Conservation (phyloP, 805 yeast species). For the Cyberlindnera nakhonratchasimensis region DNA sequence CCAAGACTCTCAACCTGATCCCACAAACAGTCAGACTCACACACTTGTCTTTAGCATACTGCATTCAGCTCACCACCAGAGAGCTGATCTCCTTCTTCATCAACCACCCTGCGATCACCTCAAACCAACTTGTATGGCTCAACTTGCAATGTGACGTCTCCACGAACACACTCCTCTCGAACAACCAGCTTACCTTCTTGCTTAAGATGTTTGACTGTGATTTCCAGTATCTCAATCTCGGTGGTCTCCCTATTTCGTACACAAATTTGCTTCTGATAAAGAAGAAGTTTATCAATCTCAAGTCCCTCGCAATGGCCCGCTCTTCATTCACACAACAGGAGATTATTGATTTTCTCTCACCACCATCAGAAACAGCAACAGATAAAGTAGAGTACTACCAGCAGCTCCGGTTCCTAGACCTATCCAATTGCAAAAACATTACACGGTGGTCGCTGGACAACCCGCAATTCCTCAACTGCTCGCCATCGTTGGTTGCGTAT, state of each 20-base stretch:
- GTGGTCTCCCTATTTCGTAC: constrained; percentile 55
- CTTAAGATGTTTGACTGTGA: constrained; percentile 38
- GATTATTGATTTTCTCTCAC: constrained; percentile 31
- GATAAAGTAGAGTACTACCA: constrained; percentile 23
- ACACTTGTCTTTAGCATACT: constrained; percentile 65
- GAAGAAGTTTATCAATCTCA: constrained; percentile 36
- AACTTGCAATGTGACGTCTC: constrained; percentile 61
- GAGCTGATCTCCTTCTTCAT: constrained; percentile 67
- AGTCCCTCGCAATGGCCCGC: constrained; percentile 35
- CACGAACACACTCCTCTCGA: constrained; percentile 55
- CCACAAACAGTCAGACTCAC: constrained; percentile 60
- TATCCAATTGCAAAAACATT: constrained; percentile 59
- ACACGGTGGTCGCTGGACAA: constrained; percentile 58
- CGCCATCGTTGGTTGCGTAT: constrained; percentile 51
- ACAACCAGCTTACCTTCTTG: constrained; percentile 46
- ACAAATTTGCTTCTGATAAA: constrained; percentile 37
- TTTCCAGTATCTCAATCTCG: constrained; percentile 51
- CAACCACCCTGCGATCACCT: constrained; percentile 60
- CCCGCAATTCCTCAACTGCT: constrained; percentile 41
- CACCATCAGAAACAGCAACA: constrained; percentile 23
- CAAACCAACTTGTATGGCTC: constrained; percentile 57
- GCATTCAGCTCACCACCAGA: constrained; percentile 66
- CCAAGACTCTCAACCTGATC: constrained; percentile 51
- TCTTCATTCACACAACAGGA: constrained; percentile 33
- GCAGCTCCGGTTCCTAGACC: constrained; percentile 55